Evolutionary conservation across 768 basidiomycete genomes (phyloP).

Genomic region (Glaciozyma antarctica): DNA sequence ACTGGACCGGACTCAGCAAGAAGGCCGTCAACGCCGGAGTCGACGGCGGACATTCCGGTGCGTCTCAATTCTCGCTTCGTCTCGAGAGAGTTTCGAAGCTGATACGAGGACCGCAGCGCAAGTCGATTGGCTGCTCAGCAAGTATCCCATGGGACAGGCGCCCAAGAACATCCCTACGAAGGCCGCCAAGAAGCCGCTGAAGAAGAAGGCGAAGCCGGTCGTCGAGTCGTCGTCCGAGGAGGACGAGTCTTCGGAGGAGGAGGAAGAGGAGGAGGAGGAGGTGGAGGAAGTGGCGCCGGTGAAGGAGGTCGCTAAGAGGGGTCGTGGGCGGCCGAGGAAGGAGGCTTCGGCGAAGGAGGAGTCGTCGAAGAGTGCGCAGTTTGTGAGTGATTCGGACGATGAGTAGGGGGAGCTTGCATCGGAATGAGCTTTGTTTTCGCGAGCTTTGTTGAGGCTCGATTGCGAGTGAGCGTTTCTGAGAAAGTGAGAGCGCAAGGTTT

Average conservation of each 20-base stretch:
- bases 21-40: neutral
- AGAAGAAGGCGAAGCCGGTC: neutral
- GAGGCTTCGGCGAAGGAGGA: too few species aligned
- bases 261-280: too few species aligned
- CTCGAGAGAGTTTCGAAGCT: neutral
- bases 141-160: slow-evolving; percentile 1
- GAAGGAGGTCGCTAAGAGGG: too few species aligned
- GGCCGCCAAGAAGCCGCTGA: neutral
- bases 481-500: too few species aligned
- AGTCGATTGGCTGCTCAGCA: neutral
- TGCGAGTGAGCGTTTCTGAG: too few species aligned
- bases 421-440: too few species aligned
- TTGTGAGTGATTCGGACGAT: neutral
- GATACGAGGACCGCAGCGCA: neutral
- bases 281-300: too few species aligned
- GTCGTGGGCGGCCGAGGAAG: too few species aligned
- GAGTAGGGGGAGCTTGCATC: neutral
- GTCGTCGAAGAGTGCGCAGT: neutral
- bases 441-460: too few species aligned
- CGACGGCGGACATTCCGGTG: neutral
- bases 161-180: neutral
- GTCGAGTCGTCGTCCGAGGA: too few species aligned
- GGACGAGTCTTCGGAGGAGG: too few species aligned
- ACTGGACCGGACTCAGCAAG: neutral
- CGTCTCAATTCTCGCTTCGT: neutral